Conservation (phyloP, 257 asterid species). For the Nicotiana undulata region DNA sequence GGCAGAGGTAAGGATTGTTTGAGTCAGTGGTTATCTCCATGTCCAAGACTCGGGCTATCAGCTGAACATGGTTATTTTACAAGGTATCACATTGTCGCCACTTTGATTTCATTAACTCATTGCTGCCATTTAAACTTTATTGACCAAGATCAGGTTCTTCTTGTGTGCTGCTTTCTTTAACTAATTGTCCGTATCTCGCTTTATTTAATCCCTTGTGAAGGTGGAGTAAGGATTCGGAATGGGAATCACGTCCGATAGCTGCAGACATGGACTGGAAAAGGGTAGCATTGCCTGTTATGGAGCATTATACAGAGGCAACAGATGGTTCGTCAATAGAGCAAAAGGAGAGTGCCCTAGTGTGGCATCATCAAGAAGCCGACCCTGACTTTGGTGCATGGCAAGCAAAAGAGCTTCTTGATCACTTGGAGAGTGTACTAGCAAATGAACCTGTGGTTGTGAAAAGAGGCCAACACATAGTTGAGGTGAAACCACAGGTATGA, state of each 20-base stretch:
- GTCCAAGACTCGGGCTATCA: conserved; percentile 64
- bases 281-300: conserved; percentile 69
- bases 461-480: conserved; percentile 81
- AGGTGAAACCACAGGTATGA: conserved; percentile 88
- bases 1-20: conserved; percentile 73
- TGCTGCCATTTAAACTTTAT: too few species aligned
- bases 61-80: conserved; percentile 86
- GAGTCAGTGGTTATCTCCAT: conserved; percentile 60
- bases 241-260: conserved; percentile 47
- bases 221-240: conserved; percentile 48
- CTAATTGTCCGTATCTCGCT: too few species aligned
- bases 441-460: conserved; percentile 80
- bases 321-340: conserved; percentile 85
- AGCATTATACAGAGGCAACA: conserved; percentile 73
- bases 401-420: conserved; percentile 86
- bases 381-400: conserved; percentile 88
- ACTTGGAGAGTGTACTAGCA: conserved; percentile 78
- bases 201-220: background rate
- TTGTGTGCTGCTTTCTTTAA: too few species aligned
- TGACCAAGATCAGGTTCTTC: too few species aligned
- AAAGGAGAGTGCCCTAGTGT: conserved; percentile 84
- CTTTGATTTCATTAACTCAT: conserved; percentile 5
- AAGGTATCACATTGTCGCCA: conserved; percentile 26
- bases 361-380: conserved; percentile 95
- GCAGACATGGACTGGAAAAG: conserved; percentile 61